These are phyloP conservation scores for Fusarium verticillioides DNA, from an alignment of 2,329 filamentous ascomycete species.

Conservation along the genomic window DNA sequence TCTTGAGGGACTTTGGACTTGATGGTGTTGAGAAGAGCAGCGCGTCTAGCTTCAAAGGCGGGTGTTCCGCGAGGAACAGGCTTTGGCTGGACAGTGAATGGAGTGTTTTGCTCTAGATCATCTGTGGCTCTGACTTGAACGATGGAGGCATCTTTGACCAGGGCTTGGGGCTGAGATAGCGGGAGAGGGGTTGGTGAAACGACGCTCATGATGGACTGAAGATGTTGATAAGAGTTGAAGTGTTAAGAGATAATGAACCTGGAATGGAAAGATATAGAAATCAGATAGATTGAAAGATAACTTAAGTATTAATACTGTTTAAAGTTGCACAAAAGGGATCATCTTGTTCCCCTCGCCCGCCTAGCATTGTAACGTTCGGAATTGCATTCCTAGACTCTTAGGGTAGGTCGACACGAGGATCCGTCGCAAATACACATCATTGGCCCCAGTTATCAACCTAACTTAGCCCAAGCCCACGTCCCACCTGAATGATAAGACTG, in stretches of 20 bases:
- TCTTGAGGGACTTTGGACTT: neutral
- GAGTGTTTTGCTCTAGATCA: constrained; percentile 46
- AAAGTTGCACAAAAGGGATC: rapidly evolving
- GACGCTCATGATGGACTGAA: neutral
- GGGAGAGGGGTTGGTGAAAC: neutral
- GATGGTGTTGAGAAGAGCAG: neutral
- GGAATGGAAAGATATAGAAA: neutral
- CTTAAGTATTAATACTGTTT: neutral
- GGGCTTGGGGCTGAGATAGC: neutral
- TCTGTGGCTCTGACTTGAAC: neutral
- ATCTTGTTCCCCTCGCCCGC: neutral
- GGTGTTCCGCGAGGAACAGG: neutral
- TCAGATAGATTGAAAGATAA: neutral
- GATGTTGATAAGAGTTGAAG: too few species aligned
- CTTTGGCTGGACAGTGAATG: constrained; percentile 42
- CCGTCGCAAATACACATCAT: neutral
- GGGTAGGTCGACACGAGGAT: neutral
- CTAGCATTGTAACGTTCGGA: neutral
- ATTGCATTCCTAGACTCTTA: neutral
- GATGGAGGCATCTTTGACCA: neutral
- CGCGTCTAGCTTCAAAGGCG: neutral
- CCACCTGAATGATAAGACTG: neutral
- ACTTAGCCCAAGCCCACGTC: neutral
- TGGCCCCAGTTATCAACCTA: neutral
- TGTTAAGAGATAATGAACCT: neutral